Percentiles rank a stretch among this genome's conserved stretches.
phyloP scores from a whole-genome alignment of 441 rosid genomes.

The Syzygium malaccense region DNA sequence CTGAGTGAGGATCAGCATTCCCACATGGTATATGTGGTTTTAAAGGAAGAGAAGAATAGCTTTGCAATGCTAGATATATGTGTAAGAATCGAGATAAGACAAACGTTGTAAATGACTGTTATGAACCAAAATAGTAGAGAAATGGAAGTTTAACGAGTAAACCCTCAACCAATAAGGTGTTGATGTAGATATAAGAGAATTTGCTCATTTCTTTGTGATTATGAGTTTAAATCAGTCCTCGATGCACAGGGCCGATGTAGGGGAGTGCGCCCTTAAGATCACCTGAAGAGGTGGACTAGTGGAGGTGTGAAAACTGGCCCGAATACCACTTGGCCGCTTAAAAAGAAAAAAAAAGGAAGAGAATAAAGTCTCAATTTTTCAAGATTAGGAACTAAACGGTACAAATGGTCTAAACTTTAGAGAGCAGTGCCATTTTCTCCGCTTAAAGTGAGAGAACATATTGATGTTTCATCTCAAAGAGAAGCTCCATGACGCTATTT shows the following conservation, averaged over 20 bases:
- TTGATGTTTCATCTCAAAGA: neutral
- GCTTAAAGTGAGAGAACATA: neutral
- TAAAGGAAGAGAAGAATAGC: neutral
- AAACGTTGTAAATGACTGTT: neutral
- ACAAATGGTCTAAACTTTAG: neutral
- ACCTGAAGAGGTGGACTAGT: neutral
- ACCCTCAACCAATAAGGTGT: neutral
- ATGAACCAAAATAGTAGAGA: neutral
- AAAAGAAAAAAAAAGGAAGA: neutral
- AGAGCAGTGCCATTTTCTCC: neutral
- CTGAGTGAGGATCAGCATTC: neutral
- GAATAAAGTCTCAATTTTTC: neutral
- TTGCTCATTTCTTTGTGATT: neutral
- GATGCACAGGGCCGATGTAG: neutral
- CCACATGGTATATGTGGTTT: neutral
- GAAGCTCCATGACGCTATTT: neutral
- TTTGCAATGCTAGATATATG: neutral
- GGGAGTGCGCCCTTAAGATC: neutral
- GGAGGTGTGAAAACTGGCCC: neutral
- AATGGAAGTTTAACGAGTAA: neutral
- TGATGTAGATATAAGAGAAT: neutral
- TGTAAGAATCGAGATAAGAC: neutral
- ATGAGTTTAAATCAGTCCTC: neutral
- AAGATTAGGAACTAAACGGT: neutral
- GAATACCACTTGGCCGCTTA: neutral